These are phyloP conservation scores for Athelia sp. DNA, from an alignment of 1,284 basidiomycete genomes.

Conservation along the genomic window DNA sequence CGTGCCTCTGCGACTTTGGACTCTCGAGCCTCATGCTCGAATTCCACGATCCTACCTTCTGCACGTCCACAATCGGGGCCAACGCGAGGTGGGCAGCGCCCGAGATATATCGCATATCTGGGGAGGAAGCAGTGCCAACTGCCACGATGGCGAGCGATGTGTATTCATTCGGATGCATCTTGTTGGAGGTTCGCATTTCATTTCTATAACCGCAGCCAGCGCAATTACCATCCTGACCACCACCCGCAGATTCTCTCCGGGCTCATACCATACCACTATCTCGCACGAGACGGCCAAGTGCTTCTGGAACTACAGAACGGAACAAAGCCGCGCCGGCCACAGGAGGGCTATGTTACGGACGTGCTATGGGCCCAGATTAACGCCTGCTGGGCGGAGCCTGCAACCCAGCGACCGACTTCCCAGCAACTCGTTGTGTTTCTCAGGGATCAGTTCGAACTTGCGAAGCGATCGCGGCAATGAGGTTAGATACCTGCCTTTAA, in stretches of 20 bases:
- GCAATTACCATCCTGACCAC: not conserved
- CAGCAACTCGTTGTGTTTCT: not conserved
- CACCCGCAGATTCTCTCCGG: not conserved
- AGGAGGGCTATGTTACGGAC: slow-evolving; percentile 1
- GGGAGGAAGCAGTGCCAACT: not conserved
- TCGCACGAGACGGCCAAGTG: not conserved
- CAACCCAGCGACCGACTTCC: not conserved
- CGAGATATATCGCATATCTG: not conserved
- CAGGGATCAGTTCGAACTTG: not conserved
- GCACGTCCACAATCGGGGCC: not conserved
- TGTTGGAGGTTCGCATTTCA: not conserved
- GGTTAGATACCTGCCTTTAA: no score
- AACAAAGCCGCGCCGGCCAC: not conserved
- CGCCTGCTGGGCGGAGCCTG: not conserved
- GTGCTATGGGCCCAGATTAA: not conserved
- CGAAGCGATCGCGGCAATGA: not conserved
- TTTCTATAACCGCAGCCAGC: not conserved
- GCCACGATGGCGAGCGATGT: not conserved
- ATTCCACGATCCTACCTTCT: not conserved
- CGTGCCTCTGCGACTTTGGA: not conserved
- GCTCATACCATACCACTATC: not conserved
- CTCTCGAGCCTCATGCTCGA: slow-evolving; percentile 1
- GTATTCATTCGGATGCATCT: not conserved
- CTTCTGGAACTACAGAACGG: not conserved
- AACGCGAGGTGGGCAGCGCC: not conserved